Percentiles rank a stretch among this genome's conserved stretches.
Conservation (phyloP, 2,329 filamentous ascomycete species). For the Fusarium odoratissimum region DNA sequence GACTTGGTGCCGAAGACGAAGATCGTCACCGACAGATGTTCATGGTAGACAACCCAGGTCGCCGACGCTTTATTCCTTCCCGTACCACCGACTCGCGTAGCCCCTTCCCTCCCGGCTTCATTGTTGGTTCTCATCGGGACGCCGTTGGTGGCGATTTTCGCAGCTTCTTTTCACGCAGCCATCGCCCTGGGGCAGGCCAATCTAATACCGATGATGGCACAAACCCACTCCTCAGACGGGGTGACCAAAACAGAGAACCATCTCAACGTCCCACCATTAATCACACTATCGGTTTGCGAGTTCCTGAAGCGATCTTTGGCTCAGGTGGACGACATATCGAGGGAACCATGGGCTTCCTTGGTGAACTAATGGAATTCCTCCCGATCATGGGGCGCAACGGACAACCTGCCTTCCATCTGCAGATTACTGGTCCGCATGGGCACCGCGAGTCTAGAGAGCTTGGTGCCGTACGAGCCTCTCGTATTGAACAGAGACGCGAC, state of each 20-base stretch:
- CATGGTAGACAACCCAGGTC: slow-evolving; percentile 63
- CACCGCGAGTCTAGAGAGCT: slow-evolving; percentile 65
- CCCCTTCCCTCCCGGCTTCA: slow-evolving; percentile 68
- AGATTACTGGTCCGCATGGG: slow-evolving; percentile 63
- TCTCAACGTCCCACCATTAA: slow-evolving; percentile 61
- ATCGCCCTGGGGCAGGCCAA: slow-evolving; percentile 64
- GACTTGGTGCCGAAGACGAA: slow-evolving; percentile 63
- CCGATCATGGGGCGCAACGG: slow-evolving; percentile 60
- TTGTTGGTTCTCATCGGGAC: slow-evolving; percentile 67
- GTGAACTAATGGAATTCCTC: slow-evolving; percentile 67
- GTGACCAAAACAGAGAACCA: slow-evolving; percentile 56
- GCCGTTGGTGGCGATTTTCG: slow-evolving; percentile 62
- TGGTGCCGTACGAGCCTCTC: slow-evolving; percentile 53
- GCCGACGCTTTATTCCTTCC: slow-evolving; percentile 48
- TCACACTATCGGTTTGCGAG: slow-evolving; percentile 65
- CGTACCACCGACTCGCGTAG: slow-evolving; percentile 60
- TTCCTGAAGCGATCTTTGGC: slow-evolving; percentile 60
- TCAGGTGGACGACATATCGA: slow-evolving; percentile 54
- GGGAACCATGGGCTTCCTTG: slow-evolving; percentile 65
- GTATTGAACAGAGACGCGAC: slow-evolving; percentile 63
- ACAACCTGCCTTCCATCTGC: slow-evolving; percentile 68
- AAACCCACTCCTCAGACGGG: slow-evolving; percentile 85
- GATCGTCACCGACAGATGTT: slow-evolving; percentile 60
- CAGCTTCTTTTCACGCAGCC: slow-evolving; percentile 62
- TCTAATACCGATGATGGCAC: slow-evolving; percentile 80